A percentile compares a stretch with the other conserved stretches of the same genome.
Conservation (phyloP, 164 flowering plant genomes). For the Magnolia officinalis region DNA sequence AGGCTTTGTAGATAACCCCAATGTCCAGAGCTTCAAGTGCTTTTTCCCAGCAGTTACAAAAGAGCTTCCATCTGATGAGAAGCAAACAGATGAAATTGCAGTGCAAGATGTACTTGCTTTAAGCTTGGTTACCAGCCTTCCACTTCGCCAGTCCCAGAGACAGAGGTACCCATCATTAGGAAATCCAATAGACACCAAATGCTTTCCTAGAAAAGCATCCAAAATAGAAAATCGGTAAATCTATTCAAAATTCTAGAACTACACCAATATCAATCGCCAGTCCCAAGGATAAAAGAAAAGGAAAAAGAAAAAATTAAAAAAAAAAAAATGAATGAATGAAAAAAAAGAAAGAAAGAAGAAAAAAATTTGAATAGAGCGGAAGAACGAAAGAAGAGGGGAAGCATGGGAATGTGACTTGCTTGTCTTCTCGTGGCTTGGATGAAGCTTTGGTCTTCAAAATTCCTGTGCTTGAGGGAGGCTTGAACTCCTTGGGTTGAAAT, state of each 20-base stretch:
- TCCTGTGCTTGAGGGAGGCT: no score
- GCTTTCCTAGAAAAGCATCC: slow-evolving; percentile 37
- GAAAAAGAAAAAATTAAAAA: no score
- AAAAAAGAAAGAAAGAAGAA: no score
- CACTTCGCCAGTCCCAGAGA: slow-evolving; percentile 64
- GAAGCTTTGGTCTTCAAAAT: no score
- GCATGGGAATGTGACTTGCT: no score
- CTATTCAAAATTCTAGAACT: neutral
- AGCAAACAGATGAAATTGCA: slow-evolving; percentile 44
- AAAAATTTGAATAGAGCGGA: no score
- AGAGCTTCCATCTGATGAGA: slow-evolving; percentile 53
- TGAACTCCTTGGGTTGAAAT: no score
- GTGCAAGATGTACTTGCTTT: slow-evolving; percentile 54
- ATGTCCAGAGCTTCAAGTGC: slow-evolving; percentile 61
- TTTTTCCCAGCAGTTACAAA: slow-evolving; percentile 63
- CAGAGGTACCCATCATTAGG: slow-evolving; percentile 56
- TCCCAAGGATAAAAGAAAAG: no score
- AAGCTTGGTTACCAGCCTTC: slow-evolving; percentile 40
- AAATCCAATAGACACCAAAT: slow-evolving; percentile 67
- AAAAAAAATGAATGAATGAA: no score
- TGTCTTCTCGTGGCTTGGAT: no score
- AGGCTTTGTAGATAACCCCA: slow-evolving; percentile 37
- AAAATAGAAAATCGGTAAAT: neutral
- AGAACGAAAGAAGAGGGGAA: no score
- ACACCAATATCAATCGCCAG: neutral